Base-by-base conservation (phyloP, 805 yeast genomes). In the Myxozyma geophila region DNA sequence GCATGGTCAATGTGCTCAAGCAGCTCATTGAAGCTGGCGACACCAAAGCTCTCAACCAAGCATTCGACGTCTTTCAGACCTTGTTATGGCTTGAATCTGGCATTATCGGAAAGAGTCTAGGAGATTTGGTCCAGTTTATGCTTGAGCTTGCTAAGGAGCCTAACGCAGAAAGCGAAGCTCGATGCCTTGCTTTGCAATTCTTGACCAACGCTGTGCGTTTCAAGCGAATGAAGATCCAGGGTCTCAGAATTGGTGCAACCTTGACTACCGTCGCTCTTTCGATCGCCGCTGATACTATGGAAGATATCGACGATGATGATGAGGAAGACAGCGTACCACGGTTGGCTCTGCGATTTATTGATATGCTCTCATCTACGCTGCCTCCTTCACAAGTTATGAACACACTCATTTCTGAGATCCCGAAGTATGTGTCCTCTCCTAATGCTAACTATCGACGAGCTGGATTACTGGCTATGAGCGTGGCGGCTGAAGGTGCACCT, bases 351-450 rank as follows among this genome's bases (percentile, higher is more conserved):
- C 85, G 96, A 78, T 80, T 93, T 63, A 76, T 95, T 59, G 89
- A 90, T 58, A 84, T 85, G 73, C 85, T 93, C 69, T 85, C 98
- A 17, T 80, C 87, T 51, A 92, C 88, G 73, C 81, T 95, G 72
- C 97, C 99, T 59, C 97, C 98, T 55, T 84, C 91, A 49, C 99
- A 95, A 77, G 96, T 90, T 61, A 86, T 92, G 69, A 83, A 81
- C 67, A 93, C 97, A 50, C 82, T 93, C 67, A 76, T 89, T 67
- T 82, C 84, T 51, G 74, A 82, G 43, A 68, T 76, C 59, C 80
- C 81, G 7, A 54, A 70, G 40, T 71, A 71, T 44, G 72, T 74
- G 49, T 67, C 84, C 54, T 83, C 92, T 17, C 69, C 84, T n/a
- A 85, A 90, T 74, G 82, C 83, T 66, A 87, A 84, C 69, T 91